Percentiles rank a stretch among this genome's conserved stretches.
Conservation (phyloP, 257 asterid genomes). For the Solanum gandarillasii region DNA sequence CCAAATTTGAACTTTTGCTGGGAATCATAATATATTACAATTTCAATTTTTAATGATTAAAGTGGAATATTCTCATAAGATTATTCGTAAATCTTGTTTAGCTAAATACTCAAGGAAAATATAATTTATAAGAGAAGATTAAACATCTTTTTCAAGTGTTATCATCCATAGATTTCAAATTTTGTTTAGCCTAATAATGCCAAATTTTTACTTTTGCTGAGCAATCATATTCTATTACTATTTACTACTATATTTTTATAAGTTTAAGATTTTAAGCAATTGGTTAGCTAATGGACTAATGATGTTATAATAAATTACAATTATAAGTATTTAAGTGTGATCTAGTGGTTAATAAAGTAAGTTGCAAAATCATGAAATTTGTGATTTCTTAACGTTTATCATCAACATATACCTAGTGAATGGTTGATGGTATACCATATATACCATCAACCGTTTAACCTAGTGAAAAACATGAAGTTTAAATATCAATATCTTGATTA, state of each 20-base stretch:
- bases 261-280: background rate
- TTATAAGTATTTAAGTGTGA: too few relatives aligned
- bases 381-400: background rate
- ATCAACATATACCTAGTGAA: too few relatives aligned
- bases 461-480: background rate
- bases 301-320: background rate
- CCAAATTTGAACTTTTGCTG: background rate
- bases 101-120: background rate
- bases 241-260: background rate
- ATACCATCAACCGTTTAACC: background rate
- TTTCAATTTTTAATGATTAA: background rate
- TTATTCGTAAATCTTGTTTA: background rate
- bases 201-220: background rate
- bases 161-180: background rate
- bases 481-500: background rate
- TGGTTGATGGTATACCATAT: too few relatives aligned
- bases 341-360: rapidly evolving
- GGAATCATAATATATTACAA: background rate
- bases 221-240: background rate
- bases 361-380: background rate
- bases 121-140: background rate
- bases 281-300: background rate
- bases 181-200: background rate
- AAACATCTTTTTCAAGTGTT: background rate
- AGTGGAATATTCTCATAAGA: background rate